These are phyloP conservation scores for Pseudonectria foliicola DNA, from an alignment of 2,329 filamentous ascomycete genomes.

Conservation along the genomic window DNA sequence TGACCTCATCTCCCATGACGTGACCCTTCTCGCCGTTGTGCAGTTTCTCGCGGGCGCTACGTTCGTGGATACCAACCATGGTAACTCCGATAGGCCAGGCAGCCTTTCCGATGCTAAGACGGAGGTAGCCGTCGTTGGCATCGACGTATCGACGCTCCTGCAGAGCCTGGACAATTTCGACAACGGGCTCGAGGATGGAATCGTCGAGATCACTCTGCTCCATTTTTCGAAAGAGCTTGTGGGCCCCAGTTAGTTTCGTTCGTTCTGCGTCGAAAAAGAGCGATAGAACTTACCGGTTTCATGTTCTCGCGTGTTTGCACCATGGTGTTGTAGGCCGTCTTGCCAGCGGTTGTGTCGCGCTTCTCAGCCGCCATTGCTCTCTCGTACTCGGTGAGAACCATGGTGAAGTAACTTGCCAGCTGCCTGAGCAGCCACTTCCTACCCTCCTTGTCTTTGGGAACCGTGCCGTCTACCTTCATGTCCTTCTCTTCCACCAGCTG, in stretches of 20 bases:
- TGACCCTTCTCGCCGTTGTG: constrained; percentile 84
- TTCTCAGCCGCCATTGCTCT: constrained; percentile 61
- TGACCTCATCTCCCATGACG: constrained; percentile 95
- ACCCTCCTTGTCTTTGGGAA: constrained; percentile 57
- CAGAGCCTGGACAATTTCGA: constrained; percentile 86
- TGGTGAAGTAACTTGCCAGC: constrained; percentile 89
- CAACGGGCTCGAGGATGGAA: constrained; percentile 69
- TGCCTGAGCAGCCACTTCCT: constrained; percentile 74
- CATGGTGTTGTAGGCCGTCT: constrained; percentile 78
- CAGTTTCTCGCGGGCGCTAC: constrained; percentile 89
- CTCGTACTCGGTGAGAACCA: constrained; percentile 89
- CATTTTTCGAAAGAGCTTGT: constrained; percentile 76
- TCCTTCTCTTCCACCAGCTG: constrained; percentile 74
- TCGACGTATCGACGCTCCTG: constrained; percentile 91
- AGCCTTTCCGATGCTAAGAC: constrained; percentile 89
- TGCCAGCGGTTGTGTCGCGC: constrained; percentile 65
- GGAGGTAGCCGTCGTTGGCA: constrained; percentile 90
- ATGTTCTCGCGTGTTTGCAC: constrained; percentile 81
- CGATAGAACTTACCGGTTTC: constrained; percentile 50
- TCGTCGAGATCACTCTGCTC: constrained; percentile 76
- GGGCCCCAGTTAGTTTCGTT: constrained; percentile 3
- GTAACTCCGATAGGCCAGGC: constrained; percentile 99
- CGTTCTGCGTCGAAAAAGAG: too few relatives aligned
- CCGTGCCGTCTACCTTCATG: constrained; percentile 68
- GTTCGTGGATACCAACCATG: constrained; percentile 99